These are phyloP conservation scores for Symbiodinium pilosum DNA, from an alignment of 73 alveolate species.

Conservation along the genomic window DNA sequence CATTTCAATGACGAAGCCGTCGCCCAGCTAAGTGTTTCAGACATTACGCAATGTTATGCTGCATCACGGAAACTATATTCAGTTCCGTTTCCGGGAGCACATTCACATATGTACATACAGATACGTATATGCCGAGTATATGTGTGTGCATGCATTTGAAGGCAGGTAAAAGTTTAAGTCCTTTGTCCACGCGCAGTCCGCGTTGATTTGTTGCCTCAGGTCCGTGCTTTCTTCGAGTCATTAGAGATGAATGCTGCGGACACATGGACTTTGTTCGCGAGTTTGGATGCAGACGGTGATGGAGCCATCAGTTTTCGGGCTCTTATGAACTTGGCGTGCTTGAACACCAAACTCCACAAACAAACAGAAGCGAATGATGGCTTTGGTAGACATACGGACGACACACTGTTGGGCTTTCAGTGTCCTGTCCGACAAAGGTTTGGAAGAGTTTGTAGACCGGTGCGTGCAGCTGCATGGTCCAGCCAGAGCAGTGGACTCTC, in stretches of 20 bases:
- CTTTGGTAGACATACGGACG: too few relatives aligned
- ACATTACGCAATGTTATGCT: too few relatives aligned
- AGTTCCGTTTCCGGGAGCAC: too few relatives aligned
- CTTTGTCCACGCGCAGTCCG: too few relatives aligned
- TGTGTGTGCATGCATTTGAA: neutral
- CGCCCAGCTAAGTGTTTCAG: neutral
- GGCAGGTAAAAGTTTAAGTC: too few relatives aligned
- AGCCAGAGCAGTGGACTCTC: conserved; percentile 55
- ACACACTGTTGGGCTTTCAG: too few relatives aligned
- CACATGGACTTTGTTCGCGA: conserved; percentile 74
- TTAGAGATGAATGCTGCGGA: conserved; percentile 63
- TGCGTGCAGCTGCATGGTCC: conserved; percentile 87
- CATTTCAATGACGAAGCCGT: conserved; percentile 57
- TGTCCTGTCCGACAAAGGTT: neutral
- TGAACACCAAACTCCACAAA: too few relatives aligned
- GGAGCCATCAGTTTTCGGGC: neutral
- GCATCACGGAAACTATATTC: too few relatives aligned
- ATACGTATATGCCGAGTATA: neutral
- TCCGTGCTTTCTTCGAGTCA: conserved; percentile 73
- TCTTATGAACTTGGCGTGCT: too few relatives aligned
- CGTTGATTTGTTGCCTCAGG: neutral
- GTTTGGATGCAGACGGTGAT: conserved; percentile 73
- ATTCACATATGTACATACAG: too few relatives aligned
- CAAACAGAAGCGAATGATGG: too few relatives aligned
- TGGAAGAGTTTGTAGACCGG: conserved; percentile 68